Base-by-base conservation (phyloP, 2,329 filamentous ascomycete genomes). In the Diaporthe longicolla region DNA sequence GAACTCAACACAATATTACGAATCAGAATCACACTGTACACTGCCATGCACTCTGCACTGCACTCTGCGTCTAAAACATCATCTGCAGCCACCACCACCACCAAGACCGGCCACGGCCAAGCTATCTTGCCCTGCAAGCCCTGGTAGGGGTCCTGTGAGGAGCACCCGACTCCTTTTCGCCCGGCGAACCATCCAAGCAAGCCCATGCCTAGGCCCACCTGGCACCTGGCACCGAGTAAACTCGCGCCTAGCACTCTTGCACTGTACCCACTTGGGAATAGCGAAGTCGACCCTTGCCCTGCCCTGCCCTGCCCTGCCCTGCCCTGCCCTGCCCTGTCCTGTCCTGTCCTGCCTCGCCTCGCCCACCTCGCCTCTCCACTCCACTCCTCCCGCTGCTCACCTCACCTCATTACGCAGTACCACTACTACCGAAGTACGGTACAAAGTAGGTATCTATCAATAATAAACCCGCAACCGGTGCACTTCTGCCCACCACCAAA, bases 391-490 rank as follows among this genome's bases (percentile, higher is more conserved):
- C 45, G 63, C 63, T 35, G 55, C 52, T 54, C 40, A 68, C n/a
- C 24, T 52, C 19, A 52, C 52, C 19, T 69, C n/a, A 66, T 66
- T 66, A 52, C 63, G 63, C 63, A 66, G 29, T 66, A 5, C 19
- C 37, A 10, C 48, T 29, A 43, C 40, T 17, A 11, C 17, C 35
- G 13, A 48, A 50, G 54, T 50, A 55, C 71, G 32, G 63, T 50
- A 55, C 71, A 52, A 70, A 58, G 61, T 57, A 26, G 32, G 52
- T 57, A 24, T 50, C 61, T 17, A 43, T 43, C 37, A 63, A 58
- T 54, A 68, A 65, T 69, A 69, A 72, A 45, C 54, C 69, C 70
- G 70, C 70, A 63, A 48, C 54, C 70, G 73, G 70, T 63, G 40
- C 48, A 45, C 45, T 48, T 48, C 57, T 50, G 70, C 70, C 73